Conservation (phyloP, 2,329 filamentous ascomycete genomes). For the Fusarium xylarioides region DNA sequence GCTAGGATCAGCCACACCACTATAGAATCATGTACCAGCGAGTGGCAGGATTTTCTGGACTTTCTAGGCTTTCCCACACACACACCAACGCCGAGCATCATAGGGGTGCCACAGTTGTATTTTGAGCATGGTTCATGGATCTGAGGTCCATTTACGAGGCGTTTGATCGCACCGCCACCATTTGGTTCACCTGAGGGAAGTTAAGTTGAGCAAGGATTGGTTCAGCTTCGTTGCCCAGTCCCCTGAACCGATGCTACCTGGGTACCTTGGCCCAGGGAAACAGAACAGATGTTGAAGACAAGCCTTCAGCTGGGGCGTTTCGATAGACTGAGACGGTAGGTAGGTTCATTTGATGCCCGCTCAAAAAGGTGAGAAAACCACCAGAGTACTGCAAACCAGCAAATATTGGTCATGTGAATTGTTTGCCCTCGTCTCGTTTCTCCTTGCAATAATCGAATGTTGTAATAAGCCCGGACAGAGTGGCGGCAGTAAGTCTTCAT, state of each 20-base stretch:
- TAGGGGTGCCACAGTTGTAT: constrained; percentile 27
- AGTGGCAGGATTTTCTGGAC: constrained; percentile 11
- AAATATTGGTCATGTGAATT: neutral
- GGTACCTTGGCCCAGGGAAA: neutral
- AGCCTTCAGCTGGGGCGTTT: constrained; percentile 32
- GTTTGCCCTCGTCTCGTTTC: neutral
- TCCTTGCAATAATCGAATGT: constrained; percentile 1
- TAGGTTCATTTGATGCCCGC: neutral
- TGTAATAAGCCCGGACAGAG: neutral
- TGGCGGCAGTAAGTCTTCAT: constrained; percentile 5
- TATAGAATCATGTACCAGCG: constrained; percentile 3
- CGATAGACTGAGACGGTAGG: constrained; percentile 8
- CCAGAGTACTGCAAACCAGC: neutral
- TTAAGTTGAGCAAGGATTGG: constrained; percentile 30
- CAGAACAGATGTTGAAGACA: neutral
- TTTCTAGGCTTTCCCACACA: constrained; percentile 23
- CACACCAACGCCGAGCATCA: constrained; percentile 18
- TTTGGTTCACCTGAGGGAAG: constrained; percentile 36
- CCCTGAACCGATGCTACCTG: neutral
- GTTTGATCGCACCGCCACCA: constrained; percentile 32
- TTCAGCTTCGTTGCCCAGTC: constrained; percentile 21
- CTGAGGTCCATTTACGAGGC: constrained; percentile 9
- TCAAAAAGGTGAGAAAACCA: neutral
- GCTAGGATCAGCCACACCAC: constrained; percentile 37
- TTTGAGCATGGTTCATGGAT: constrained; percentile 20